These are phyloP conservation scores for Rhodotorula mucilaginosa DNA, from an alignment of 1,284 basidiomycete species.

Conservation along the genomic window DNA sequence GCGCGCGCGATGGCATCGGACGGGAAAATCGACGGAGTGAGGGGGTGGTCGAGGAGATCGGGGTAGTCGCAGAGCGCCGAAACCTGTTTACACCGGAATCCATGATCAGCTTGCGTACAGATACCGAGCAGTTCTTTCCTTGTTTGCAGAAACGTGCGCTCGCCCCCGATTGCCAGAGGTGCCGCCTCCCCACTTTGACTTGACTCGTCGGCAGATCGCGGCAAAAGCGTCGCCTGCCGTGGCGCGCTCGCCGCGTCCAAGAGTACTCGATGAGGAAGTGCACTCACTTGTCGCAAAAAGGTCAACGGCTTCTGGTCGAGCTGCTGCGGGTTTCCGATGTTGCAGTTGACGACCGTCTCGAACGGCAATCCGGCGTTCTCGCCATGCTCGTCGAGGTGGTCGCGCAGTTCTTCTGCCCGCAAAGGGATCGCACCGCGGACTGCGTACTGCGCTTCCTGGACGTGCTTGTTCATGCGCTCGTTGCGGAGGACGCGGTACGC, in stretches of 20 bases:
- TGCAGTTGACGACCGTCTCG: conserved; percentile 84
- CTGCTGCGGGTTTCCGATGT: conserved; percentile 98
- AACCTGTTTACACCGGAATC: conserved; percentile 56
- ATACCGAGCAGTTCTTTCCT: background rate
- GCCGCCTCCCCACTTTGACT: too few relatives aligned
- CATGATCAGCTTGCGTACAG: background rate
- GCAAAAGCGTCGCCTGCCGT: too few relatives aligned
- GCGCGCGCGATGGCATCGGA: conserved; percentile 81
- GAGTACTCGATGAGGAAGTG: background rate
- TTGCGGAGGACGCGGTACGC: conserved; percentile 43
- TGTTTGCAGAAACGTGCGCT: background rate
- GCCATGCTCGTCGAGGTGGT: conserved; percentile 58
- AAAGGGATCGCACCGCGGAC: conserved; percentile 95
- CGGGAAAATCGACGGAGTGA: conserved; percentile 69
- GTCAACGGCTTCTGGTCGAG: conserved; percentile 91
- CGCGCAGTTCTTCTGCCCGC: conserved; percentile 80
- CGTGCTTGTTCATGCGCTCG: conserved; percentile 65
- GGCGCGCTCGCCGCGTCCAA: background rate
- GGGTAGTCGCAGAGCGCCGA: conserved; percentile 91
- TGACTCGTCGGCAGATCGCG: too few relatives aligned
- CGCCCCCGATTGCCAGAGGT: too few relatives aligned
- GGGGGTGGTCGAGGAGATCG: conserved; percentile 72
- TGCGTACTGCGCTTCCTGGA: conserved; percentile 84
- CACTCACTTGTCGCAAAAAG: conserved; percentile 79
- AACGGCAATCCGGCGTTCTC: conserved; percentile 67